Evolutionary conservation across 2,329 filamentous ascomycete species (phyloP).

Genomic region (Sordariomycetes sp.): DNA sequence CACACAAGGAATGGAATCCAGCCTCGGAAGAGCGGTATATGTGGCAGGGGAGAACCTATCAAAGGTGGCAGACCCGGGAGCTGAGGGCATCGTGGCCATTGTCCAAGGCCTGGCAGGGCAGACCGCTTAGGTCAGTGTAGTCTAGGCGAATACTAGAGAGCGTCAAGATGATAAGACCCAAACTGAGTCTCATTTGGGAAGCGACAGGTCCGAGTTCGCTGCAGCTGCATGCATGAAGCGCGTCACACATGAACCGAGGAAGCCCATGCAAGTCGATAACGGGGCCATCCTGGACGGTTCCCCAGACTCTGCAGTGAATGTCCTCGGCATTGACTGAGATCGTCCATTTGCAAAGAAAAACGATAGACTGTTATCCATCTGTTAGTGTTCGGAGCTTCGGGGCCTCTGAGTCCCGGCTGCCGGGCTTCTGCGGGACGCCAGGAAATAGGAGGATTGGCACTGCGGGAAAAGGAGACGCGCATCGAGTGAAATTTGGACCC

Average conservation of each 20-base stretch:
- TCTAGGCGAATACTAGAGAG: too few species aligned
- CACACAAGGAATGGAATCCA: background rate
- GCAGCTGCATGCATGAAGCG: slow-evolving; percentile 2
- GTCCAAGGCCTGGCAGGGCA: slow-evolving; percentile 1
- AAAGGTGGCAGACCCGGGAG: slow-evolving; percentile 1
- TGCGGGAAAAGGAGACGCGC: background rate
- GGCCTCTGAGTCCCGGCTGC: too few species aligned
- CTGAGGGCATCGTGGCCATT: background rate
- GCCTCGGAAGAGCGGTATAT: slow-evolving; percentile 1
- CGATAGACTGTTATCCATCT: too few species aligned
- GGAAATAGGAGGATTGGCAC: slow-evolving; percentile 1
- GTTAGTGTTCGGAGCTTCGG: too few species aligned
- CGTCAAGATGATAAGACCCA: too few species aligned
- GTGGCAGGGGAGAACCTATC: background rate
- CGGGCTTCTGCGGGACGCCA: background rate
- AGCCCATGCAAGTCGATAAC: background rate
- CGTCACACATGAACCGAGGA: background rate
- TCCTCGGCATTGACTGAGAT: background rate
- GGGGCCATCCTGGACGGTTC: too few species aligned
- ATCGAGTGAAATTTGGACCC: slow-evolving; percentile 5
- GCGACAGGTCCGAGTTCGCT: background rate
- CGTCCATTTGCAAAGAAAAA: too few species aligned
- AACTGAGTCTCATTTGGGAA: too few species aligned
- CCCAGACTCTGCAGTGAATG: too few species aligned
- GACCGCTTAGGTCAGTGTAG: too few species aligned